Evolutionary conservation across 2,329 filamentous ascomycete genomes (phyloP), one percentile per base, ranked within the genome.

Genomic region (Fusarium camptoceras): DNA sequence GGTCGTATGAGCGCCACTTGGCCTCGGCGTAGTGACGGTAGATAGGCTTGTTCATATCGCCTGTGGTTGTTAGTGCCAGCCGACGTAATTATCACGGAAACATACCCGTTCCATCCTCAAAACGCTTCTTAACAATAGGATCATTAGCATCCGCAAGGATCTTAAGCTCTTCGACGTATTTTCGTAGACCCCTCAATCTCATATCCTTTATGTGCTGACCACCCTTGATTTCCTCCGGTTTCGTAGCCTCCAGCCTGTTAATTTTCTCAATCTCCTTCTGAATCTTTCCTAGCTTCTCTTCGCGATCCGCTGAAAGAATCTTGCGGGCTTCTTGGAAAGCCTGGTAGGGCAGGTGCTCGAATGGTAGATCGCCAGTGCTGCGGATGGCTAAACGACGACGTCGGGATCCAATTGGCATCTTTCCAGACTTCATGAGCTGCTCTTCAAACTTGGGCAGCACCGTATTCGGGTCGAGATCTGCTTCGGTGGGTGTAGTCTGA

Each of bases 261-360:
- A 99, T 92, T 79, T 91, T 89, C 64, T 85, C 85, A 53, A 90
- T 82, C 80, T 93, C 89, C 28, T 81, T 84, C 53, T 88, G 83
- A 61, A 99, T 95, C 76, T 90, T 84, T 65, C 86, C 83, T 53
- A 98, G 75, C 83, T 97, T 98, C 81, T 95, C 88, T 71, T 90
- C 84, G 42, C 95, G 89, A 79, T 99, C 96, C 57, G 88, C 88
- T 55, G 89, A 86, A 59, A 99, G 84, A 50, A 98, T 82, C 78
- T 94, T 93, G 68, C 94, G 89, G 42, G 96, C 96, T 83, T 98
- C 94, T 82, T 99, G 96, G 84, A 98, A 99, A 81, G 93, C 96
- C 86, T 98, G 95, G 83, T 97, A 99, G 20, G 96, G 96, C 72
- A 99, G 84, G 78, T 95, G 92, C 83, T 97, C 94, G 78, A 99